phyloP scores from a whole-genome alignment of 176 grass and related monocot species.

The Avena eriantha region DNA sequence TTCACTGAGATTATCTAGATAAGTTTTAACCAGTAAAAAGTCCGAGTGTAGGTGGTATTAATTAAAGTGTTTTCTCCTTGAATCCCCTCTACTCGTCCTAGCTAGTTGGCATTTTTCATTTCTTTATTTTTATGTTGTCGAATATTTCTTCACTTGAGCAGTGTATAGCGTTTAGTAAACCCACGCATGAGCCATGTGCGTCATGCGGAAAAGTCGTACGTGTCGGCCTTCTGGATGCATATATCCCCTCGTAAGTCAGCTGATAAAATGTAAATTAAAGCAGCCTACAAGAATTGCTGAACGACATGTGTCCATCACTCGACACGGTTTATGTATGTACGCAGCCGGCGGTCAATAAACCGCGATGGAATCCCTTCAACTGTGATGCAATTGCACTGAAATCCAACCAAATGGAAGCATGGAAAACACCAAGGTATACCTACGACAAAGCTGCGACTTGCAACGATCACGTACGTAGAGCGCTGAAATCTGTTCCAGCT shows the following conservation, averaged over 20 bases:
- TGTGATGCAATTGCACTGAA: background rate
- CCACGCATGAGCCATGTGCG: background rate
- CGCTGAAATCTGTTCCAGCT: background rate
- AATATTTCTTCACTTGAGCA: no score
- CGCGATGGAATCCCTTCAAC: background rate
- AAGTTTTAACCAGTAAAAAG: no score
- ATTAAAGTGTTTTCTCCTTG: no score
- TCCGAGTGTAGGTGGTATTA: no score
- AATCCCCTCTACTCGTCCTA: no score
- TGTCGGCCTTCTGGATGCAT: background rate
- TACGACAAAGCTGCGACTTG: background rate
- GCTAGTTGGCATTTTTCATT: no score
- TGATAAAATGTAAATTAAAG: background rate
- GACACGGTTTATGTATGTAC: background rate
- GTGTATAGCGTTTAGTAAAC: background rate
- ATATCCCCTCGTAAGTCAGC: background rate
- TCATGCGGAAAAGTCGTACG: background rate
- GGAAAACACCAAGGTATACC: background rate
- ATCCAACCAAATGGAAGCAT: background rate
- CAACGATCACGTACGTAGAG: background rate
- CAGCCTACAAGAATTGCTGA: background rate
- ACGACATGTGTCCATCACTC: constrained; percentile 22
- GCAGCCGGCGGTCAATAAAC: background rate
- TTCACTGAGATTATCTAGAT: no score
- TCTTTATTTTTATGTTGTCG: no score